These are phyloP conservation scores for Cardamine chenopodiifolia DNA, from an alignment of 345 rosid species.

Conservation along the genomic window DNA sequence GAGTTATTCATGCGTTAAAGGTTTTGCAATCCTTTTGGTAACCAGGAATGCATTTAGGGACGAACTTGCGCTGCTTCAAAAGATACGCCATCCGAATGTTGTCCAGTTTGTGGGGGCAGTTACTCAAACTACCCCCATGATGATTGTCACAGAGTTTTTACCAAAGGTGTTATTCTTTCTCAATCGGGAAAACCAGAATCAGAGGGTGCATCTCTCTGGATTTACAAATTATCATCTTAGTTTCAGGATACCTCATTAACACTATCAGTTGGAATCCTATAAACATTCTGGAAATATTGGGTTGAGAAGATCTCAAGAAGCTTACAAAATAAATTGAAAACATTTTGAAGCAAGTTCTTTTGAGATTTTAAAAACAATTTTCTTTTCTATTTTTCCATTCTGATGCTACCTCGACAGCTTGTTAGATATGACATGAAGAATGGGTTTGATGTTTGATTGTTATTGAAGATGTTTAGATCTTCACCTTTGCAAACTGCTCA, in stretches of 20 bases:
- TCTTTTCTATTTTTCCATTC: background rate
- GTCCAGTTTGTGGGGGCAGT: no score
- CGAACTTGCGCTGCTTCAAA: no score
- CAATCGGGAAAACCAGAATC: slow-evolving; percentile 4
- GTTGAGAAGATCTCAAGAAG: background rate
- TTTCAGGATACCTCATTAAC: slow-evolving; percentile 5
- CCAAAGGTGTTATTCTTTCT: slow-evolving; percentile 54
- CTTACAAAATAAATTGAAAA: background rate
- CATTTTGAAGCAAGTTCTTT: background rate
- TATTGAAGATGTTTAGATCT: no score
- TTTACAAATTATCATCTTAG: slow-evolving; percentile 6
- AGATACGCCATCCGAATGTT: no score
- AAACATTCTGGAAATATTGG: slow-evolving; percentile 1
- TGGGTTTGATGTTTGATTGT: no score
- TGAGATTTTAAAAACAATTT: background rate
- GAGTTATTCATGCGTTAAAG: no score
- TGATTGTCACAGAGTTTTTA: no score
- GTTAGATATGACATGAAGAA: slow-evolving; percentile 15
- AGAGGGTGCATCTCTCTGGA: background rate
- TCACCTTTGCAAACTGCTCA: no score
- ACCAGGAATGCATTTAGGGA: no score
- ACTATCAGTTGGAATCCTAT: background rate
- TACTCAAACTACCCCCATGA: no score
- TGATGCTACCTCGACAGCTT: slow-evolving; percentile 13
- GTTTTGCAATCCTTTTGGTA: no score